phyloP scores from a whole-genome alignment of 306 rosid species.

The Cucurbita maxima region DNA sequence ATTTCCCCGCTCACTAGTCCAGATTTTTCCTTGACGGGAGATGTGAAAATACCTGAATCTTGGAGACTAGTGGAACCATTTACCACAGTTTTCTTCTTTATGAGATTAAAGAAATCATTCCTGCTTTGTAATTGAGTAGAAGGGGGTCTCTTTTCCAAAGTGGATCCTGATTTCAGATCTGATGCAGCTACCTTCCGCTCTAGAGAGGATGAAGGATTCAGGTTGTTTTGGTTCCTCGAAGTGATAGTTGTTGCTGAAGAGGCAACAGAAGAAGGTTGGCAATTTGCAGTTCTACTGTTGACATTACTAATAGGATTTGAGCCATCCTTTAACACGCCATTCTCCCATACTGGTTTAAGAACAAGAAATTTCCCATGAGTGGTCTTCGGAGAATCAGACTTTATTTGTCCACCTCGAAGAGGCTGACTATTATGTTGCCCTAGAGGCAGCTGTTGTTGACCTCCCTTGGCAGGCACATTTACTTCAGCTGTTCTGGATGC shows the following conservation, averaged over 20 bases:
- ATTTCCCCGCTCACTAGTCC: conserved; percentile 34
- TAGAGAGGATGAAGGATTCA: conserved; percentile 26
- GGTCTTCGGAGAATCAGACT: conserved; percentile 63
- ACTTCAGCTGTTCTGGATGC: conserved; percentile 40
- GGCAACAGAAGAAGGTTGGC: conserved; percentile 46
- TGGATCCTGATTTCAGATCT: conserved; percentile 55
- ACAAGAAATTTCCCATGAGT: conserved; percentile 77
- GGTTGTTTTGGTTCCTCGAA: conserved; percentile 44
- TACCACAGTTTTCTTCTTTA: conserved; percentile 59
- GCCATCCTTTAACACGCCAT: conserved; percentile 51
- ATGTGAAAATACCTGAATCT: conserved; percentile 35
- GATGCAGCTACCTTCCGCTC: conserved; percentile 52
- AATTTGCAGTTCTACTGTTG: conserved; percentile 39
- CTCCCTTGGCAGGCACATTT: conserved; percentile 38
- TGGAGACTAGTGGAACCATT: conserved; percentile 39
- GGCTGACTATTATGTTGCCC: conserved; percentile 41
- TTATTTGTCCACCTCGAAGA: conserved; percentile 51
- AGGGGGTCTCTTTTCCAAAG: conserved; percentile 61
- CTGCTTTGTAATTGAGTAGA: conserved; percentile 82
- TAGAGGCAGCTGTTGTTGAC: conserved; percentile 43
- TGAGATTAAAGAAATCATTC: conserved; percentile 71
- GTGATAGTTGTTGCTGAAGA: conserved; percentile 42
- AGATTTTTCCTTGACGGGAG: conserved; percentile 48
- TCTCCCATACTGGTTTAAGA: conserved; percentile 82
- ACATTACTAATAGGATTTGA: conserved; percentile 41